A percentile compares a stretch with the other conserved stretches of the same genome.
These are phyloP conservation scores for Trametes villosa DNA, from an alignment of 768 basidiomycete genomes.

Conservation along the genomic window DNA sequence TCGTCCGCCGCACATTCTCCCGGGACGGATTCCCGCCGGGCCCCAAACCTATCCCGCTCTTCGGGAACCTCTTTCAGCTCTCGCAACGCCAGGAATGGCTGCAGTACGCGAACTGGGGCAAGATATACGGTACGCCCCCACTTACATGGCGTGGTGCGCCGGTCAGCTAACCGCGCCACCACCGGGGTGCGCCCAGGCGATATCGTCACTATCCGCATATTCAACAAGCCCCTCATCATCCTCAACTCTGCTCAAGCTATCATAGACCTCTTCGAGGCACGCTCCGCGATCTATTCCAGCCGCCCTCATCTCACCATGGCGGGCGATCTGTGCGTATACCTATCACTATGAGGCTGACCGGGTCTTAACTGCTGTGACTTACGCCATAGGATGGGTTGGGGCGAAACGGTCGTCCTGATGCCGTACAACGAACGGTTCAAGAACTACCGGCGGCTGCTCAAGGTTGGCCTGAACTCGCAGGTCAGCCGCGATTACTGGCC, in stretches of 20 bases:
- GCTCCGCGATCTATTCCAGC: slow-evolving; percentile 35
- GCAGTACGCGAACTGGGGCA: neutral
- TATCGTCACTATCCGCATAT: slow-evolving; percentile 1
- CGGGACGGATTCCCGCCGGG: neutral
- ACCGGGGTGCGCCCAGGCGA: too few relatives aligned
- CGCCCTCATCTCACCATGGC: slow-evolving; percentile 14
- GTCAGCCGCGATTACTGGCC: slow-evolving; percentile 4
- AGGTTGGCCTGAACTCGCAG: neutral
- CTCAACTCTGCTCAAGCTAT: slow-evolving; percentile 31
- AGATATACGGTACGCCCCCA: neutral
- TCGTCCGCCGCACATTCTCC: neutral
- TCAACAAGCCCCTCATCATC: slow-evolving; percentile 21
- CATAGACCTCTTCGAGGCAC: slow-evolving; percentile 32
- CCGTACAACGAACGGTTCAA: slow-evolving; percentile 5
- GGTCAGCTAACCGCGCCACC: too few relatives aligned
- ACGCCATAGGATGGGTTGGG: neutral
- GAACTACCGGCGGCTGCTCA: slow-evolving; percentile 1
- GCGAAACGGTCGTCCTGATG: neutral
- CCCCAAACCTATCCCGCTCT: neutral
- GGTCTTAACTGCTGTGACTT: neutral
- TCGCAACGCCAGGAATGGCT: neutral
- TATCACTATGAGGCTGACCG: neutral
- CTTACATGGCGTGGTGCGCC: neutral
- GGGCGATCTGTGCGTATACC: neutral
- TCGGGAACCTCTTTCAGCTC: slow-evolving; percentile 21